Evolutionary conservation across 768 basidiomycete genomes (phyloP).

Genomic region (Mycena filopes): DNA sequence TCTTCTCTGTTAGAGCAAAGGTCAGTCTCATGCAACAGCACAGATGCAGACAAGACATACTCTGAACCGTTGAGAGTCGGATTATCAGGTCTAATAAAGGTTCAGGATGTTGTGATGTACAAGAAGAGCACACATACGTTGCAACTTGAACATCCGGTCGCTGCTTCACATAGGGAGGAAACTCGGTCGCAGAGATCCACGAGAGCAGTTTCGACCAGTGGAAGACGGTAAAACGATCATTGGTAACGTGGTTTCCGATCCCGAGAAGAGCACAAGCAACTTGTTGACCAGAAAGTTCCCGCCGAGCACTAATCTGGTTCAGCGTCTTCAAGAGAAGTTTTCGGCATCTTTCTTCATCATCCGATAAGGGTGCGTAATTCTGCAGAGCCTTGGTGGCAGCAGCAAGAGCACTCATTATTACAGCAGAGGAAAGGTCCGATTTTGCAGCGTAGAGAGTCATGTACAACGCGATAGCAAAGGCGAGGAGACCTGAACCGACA

Average conservation of each 20-base stretch:
- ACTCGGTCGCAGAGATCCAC: constrained; percentile 14
- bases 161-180: constrained; percentile 9
- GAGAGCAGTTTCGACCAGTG: constrained; percentile 24
- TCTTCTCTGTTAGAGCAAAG: too few species aligned
- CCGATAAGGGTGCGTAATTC: too few species aligned
- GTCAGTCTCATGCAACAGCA: too few species aligned
- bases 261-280: constrained; percentile 25
- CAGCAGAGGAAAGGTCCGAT: constrained; percentile 17
- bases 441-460: constrained; percentile 23
- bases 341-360: not conserved
- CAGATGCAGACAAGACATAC: too few species aligned
- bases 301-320: constrained; percentile 25
- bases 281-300: constrained; percentile 25
- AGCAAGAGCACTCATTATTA: constrained; percentile 29
- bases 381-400: constrained; percentile 12
- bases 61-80: too few species aligned
- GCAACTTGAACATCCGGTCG: too few species aligned
- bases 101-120: too few species aligned
- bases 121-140: too few species aligned
- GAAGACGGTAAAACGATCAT: constrained; percentile 17
- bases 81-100: too few species aligned
- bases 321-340: constrained; percentile 23
- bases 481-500: constrained; percentile 24
- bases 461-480: constrained; percentile 23
- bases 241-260: constrained; percentile 17